Evolutionary conservation across 192 early-diverging fungal species (phyloP).

Genomic region (Podila epigama): DNA sequence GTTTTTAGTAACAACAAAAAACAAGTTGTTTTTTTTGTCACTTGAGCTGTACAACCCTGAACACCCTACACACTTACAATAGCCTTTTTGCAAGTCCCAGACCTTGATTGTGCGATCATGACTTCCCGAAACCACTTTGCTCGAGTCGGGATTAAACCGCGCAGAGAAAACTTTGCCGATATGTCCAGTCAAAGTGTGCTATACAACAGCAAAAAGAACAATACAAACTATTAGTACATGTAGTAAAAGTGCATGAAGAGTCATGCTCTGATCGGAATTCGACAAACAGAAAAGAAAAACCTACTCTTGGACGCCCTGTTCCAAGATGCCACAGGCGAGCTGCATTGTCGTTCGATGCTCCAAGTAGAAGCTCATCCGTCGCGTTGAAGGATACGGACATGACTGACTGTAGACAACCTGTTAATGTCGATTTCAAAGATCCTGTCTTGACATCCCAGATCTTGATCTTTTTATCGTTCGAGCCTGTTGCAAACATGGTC

Average conservation of each 20-base stretch:
- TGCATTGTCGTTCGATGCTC: constrained; percentile 90
- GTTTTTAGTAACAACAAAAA: neutral
- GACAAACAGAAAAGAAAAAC: neutral
- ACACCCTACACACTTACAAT: constrained; percentile 68
- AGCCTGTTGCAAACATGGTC: constrained; percentile 78
- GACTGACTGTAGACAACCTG: constrained; percentile 85
- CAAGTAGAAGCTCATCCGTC: constrained; percentile 73
- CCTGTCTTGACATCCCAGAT: constrained; percentile 82
- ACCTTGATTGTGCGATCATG: constrained; percentile 97
- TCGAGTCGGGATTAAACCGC: constrained; percentile 80
- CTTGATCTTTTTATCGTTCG: constrained; percentile 81
- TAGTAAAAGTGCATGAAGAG: neutral
- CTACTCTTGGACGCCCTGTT: constrained; percentile 75
- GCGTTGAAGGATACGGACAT: constrained; percentile 83
- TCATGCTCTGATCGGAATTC: too few relatives aligned
- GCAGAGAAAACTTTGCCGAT: constrained; percentile 92
- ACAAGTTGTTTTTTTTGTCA: too few relatives aligned
- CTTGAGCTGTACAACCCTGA: too few relatives aligned
- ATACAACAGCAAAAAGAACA: constrained; percentile 2
- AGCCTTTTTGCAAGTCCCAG: constrained; percentile 92
- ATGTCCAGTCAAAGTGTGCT: constrained; percentile 95
- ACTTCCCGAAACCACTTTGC: constrained; percentile 89
- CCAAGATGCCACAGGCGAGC: constrained; percentile 86
- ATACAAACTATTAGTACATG: neutral
- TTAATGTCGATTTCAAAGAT: constrained; percentile 64